Conservation (phyloP, 1,284 basidiomycete genomes). For the Fistulinella cinereoalba region DNA sequence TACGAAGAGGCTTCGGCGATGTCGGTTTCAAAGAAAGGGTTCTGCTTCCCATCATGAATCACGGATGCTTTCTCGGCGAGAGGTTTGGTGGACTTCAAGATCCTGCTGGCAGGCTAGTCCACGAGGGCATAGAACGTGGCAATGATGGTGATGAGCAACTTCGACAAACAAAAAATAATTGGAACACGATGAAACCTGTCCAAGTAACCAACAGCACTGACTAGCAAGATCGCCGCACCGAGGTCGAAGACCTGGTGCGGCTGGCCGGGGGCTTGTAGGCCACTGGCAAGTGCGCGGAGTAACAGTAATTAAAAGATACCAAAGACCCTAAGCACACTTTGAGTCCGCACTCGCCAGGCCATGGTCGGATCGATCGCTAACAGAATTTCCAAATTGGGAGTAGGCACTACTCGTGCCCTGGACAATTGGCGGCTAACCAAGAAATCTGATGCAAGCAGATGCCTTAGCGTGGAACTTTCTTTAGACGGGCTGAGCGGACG, state of each 20-base stretch:
- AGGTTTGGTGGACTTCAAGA: slow-evolving; percentile 37
- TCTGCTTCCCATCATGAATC: slow-evolving; percentile 56
- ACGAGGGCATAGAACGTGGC: slow-evolving; percentile 48
- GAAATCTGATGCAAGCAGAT: too few species aligned
- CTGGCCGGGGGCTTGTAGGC: slow-evolving; percentile 45
- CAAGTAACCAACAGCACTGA: slow-evolving; percentile 46
- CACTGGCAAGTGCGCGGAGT: too few species aligned
- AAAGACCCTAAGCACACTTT: too few species aligned
- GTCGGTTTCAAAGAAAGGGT: slow-evolving; percentile 69
- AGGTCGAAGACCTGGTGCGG: slow-evolving; percentile 50
- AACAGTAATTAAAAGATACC: too few species aligned
- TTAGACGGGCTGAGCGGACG: too few species aligned
- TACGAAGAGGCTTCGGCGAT: slow-evolving; percentile 62
- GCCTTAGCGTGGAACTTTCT: too few species aligned
- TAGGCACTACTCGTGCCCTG: too few species aligned
- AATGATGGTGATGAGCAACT: slow-evolving; percentile 59
- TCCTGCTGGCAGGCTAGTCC: slow-evolving; percentile 36
- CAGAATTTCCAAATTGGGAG: too few species aligned
- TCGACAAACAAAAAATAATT: background rate
- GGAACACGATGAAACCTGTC: background rate
- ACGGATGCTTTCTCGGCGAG: slow-evolving; percentile 41
- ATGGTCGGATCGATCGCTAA: too few species aligned
- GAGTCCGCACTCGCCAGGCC: too few species aligned
- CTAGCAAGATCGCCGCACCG: slow-evolving; percentile 77
- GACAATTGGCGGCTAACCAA: too few species aligned